Conservation (phyloP, 1,284 basidiomycete species). For the Rhizoctonia solani region DNA sequence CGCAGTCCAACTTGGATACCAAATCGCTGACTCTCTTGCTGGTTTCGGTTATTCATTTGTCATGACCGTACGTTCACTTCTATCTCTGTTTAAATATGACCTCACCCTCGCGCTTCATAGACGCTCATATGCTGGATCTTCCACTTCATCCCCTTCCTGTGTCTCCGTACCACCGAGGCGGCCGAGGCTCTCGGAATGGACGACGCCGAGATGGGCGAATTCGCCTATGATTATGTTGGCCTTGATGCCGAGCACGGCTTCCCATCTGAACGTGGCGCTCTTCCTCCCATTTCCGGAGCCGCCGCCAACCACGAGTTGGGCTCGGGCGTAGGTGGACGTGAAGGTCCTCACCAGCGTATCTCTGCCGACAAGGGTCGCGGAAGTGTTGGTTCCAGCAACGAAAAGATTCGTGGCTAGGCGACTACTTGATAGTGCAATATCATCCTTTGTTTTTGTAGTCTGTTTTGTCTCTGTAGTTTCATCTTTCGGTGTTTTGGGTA, state of each 20-base stretch:
- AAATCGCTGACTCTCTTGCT: slow-evolving; percentile 78
- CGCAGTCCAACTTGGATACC: slow-evolving; percentile 76
- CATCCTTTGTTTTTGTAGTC: not conserved
- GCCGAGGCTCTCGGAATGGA: slow-evolving; percentile 93
- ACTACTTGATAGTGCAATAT: not conserved
- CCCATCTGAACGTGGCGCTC: slow-evolving; percentile 27
- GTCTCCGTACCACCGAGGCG: slow-evolving; percentile 79
- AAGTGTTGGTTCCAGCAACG: slow-evolving; percentile 1
- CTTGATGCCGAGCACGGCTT: slow-evolving; percentile 59
- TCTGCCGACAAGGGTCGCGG: not conserved
- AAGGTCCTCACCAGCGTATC: slow-evolving; percentile 16
- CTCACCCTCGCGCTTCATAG: slow-evolving; percentile 44
- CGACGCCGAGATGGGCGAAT: slow-evolving; percentile 93
- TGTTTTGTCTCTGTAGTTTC: slow-evolving; percentile 7
- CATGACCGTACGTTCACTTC: slow-evolving; percentile 62
- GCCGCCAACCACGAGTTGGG: slow-evolving; percentile 28
- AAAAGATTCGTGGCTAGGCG: not conserved
- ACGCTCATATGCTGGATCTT: slow-evolving; percentile 89
- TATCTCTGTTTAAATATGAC: not conserved
- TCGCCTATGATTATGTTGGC: slow-evolving; percentile 87
- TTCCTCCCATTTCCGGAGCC: not conserved
- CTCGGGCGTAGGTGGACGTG: slow-evolving; percentile 20
- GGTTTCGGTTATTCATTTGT: slow-evolving; percentile 81
- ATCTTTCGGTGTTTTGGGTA: not conserved
- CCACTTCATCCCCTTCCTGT: slow-evolving; percentile 87